Base-by-base conservation (phyloP, 2,329 filamentous ascomycete genomes). In the Kalmusia sp. region DNA sequence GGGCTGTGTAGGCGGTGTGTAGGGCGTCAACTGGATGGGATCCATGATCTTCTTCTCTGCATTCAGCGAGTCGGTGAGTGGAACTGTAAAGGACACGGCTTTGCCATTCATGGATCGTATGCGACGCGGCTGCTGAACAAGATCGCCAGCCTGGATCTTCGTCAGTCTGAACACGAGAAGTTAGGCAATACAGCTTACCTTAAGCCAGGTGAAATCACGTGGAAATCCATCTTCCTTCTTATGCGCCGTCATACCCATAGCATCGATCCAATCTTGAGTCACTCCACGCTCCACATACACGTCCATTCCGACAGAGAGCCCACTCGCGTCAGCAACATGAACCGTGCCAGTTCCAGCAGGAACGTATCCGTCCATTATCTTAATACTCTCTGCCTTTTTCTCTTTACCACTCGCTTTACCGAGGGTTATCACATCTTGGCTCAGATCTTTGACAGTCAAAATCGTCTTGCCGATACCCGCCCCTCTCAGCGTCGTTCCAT, bases 11-110 rank as follows among this genome's bases (percentile, higher is more conserved):
- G 51, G 51, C 9, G 51, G 43, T 2, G 41, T 54, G 33, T 57
- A 54, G 31, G 51, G 39, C 14, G 52, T 52, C 5, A 54, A 8
- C 39, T 57, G 41, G 12, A 51, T 51, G 17, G 40, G 40, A 4
- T 40, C 40, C 55, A 57, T 57, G 31, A 49, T 22, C 21, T 34
- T 24, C 12, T 45, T 31, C 3, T 33, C 28, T 15, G 51, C 37
- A 40, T 51, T 28, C 12, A 57, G 22, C 7, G 55, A 43, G 47
- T 57, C 51, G 12, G 55, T 54, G 17, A 57, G 47, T 6, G 55
- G 55, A 19, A 57, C 24, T 5, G 25, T 49, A 25, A 57, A 22
- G 7, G 51, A 44, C 19, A 57, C 31, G n/a, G 47, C 35, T 49
- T 57, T 57, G 22, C 45, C 51, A 19, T 45, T 38, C 6, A 57